Percentiles rank a stretch among this genome's conserved stretches.
phyloP scores from a whole-genome alignment of 768 basidiomycete genomes.

The Tricholoma matsutake region DNA sequence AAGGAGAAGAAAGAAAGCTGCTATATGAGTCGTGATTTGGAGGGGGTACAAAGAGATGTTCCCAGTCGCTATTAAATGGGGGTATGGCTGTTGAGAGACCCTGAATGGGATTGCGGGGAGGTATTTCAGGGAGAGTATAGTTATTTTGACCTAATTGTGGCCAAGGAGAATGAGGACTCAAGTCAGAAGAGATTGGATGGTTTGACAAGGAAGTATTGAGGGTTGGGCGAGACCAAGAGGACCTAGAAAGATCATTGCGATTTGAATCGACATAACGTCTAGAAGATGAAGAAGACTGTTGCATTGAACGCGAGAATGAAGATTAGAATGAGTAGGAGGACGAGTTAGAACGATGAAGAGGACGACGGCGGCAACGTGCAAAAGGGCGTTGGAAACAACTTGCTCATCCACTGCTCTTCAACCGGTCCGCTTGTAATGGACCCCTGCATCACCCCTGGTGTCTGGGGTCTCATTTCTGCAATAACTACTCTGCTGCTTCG shows the following conservation, averaged over 20 bases:
- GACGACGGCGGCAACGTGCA: slow-evolving; percentile 14
- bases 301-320: slow-evolving; percentile 12
- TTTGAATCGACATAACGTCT: slow-evolving; percentile 25
- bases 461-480: slow-evolving; percentile 12
- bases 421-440: slow-evolving; percentile 18
- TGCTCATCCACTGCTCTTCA: slow-evolving; percentile 1
- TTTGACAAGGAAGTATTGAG: slow-evolving; percentile 30
- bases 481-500: too few species aligned
- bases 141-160: slow-evolving; percentile 21
- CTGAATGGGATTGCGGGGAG: slow-evolving; percentile 10
- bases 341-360: background rate
- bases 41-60: slow-evolving; percentile 55
- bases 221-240: slow-evolving; percentile 31
- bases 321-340: background rate
- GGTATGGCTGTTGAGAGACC: slow-evolving; percentile 13
- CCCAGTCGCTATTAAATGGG: slow-evolving; percentile 45
- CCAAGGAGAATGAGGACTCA: slow-evolving; percentile 33
- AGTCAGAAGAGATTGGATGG: slow-evolving; percentile 25
- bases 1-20: slow-evolving; percentile 39
- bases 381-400: slow-evolving; percentile 14
- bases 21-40: slow-evolving; percentile 61
- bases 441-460: slow-evolving; percentile 9
- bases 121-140: slow-evolving; percentile 14
- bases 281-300: slow-evolving; percentile 27
- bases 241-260: slow-evolving; percentile 13